These are phyloP conservation scores for Rhizopogon roseolus DNA, from an alignment of 768 basidiomycete species.

Conservation along the genomic window DNA sequence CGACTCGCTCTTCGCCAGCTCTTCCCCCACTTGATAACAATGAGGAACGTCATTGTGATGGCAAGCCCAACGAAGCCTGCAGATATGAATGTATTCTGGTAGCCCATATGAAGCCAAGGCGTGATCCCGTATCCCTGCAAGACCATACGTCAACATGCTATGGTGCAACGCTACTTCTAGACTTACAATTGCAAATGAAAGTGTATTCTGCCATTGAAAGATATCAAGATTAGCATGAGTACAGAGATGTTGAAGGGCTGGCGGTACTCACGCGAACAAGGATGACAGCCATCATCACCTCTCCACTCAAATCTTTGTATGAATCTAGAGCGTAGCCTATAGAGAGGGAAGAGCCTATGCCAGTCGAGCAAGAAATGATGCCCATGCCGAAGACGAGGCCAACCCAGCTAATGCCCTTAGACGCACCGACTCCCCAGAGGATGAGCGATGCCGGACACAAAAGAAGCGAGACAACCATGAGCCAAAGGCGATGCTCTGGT, in stretches of 20 bases:
- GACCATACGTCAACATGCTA: neutral
- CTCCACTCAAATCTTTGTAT: slow-evolving; percentile 15
- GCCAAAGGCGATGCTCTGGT: slow-evolving; percentile 20
- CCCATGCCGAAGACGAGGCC: slow-evolving; percentile 16
- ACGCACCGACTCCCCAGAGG: slow-evolving; percentile 16
- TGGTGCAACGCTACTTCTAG: neutral
- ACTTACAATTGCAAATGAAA: slow-evolving; percentile 16
- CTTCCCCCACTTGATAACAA: slow-evolving; percentile 13
- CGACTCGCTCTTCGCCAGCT: slow-evolving; percentile 12
- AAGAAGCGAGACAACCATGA: slow-evolving; percentile 15
- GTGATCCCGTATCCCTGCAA: slow-evolving; percentile 16
- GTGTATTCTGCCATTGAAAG: slow-evolving; percentile 7
- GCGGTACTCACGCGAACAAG: slow-evolving; percentile 12
- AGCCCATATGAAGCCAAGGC: slow-evolving; percentile 16
- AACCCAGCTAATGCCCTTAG: slow-evolving; percentile 10
- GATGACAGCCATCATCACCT: slow-evolving; percentile 16
- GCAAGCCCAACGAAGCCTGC: slow-evolving; percentile 13
- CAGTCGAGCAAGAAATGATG: slow-evolving; percentile 17
- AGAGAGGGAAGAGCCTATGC: slow-evolving; percentile 14
- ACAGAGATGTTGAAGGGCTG: neutral
- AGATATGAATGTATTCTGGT: slow-evolving; percentile 13
- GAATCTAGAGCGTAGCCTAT: slow-evolving; percentile 16
- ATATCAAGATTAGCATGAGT: neutral
- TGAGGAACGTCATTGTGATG: slow-evolving; percentile 16
- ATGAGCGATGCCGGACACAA: slow-evolving; percentile 15